Base-by-base conservation (phyloP, 306 rosid genomes). In the Lotus japonicus region DNA sequence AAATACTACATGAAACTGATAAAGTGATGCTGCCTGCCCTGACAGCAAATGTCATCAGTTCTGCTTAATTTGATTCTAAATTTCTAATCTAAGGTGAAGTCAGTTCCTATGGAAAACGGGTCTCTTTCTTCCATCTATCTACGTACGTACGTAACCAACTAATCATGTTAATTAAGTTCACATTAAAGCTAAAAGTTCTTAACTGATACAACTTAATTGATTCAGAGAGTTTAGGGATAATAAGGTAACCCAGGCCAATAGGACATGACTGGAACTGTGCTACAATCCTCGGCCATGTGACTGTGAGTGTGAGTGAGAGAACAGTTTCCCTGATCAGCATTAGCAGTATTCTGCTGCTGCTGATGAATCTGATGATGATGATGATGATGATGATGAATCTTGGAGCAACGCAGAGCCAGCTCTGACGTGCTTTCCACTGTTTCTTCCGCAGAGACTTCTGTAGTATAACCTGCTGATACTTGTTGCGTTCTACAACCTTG, bases 361-460 rank as follows among this genome's bases (percentile, higher is more conserved):
- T 76, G 80, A 0, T 2, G 4, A 2, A n/a, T n/a, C n/a, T 77
- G 82, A 6, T 86, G 76, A 44, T 87, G 79, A 61, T n/a, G 3
- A 21, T 21, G 23, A 21, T 2, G 4, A 2, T 77, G 82, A 6
- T 86, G 76, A 44, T 87, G 79, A 61, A 41, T 51, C 4, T 70
- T 73, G 16, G 83, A 70, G 77, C 85, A 78, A 7, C 80, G 83
- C 21, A 78, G 69, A 8, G 77, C 84, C 1, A 26, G 31, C 31
- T 73, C 88, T 41, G 96, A 86, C 4, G 86, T 82, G 86, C 95
- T 85, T 59, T 88, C 97, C 12, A 80, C 96, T 8, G 90, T 90
- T 73, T 88, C 98, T 58, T 88, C 97, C 4, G 86, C 96, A 7
- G 96, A 90, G 55, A 88, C 63, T 44, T 88, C 96, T 12, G 31